Evolutionary conservation across 129 eudicot genomes (phyloP).

Genomic region (Lactuca sativa): DNA sequence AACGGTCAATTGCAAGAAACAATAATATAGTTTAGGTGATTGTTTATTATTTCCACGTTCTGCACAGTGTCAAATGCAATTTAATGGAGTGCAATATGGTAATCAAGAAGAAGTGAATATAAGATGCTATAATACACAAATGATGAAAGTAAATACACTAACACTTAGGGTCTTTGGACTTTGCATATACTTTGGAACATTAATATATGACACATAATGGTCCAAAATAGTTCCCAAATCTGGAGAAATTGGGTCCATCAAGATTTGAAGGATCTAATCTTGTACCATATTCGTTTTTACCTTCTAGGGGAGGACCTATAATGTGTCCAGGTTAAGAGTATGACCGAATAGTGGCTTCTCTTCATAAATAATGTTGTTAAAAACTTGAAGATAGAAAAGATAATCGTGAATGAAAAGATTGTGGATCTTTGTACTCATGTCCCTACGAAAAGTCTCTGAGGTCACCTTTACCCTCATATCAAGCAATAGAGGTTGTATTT

Average conservation of each 20-base stretch:
- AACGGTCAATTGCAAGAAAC: no score
- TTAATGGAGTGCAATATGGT: no score
- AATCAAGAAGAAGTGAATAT: no score
- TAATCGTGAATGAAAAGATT: slow-evolving; percentile 37
- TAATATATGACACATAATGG: no score
- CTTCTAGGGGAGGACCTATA: slow-evolving; percentile 47
- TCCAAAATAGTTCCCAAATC: slow-evolving; percentile 39
- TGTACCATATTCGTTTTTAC: slow-evolving; percentile 37
- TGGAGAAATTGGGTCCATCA: slow-evolving; percentile 42
- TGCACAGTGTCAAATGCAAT: no score
- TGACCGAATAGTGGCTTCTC: slow-evolving; percentile 42
- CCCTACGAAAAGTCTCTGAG: slow-evolving; percentile 35
- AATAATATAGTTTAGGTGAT: no score
- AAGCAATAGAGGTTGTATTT: slow-evolving; percentile 5
- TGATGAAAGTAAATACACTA: no score
- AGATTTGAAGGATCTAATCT: slow-evolving; percentile 49
- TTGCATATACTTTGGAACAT: no score
- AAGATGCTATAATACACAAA: no score
- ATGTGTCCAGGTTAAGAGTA: slow-evolving; percentile 53
- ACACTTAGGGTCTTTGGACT: no score
- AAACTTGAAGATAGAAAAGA: slow-evolving; percentile 32
- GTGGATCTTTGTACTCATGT: slow-evolving; percentile 37
- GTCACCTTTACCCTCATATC: slow-evolving; percentile 33
- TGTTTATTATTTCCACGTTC: no score
- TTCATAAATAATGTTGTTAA: slow-evolving; percentile 45